Percentiles rank a stretch among this genome's conserved stretches.
Conservation (phyloP, 352 stramenopile genomes). For the Sclerospora graminicola region DNA sequence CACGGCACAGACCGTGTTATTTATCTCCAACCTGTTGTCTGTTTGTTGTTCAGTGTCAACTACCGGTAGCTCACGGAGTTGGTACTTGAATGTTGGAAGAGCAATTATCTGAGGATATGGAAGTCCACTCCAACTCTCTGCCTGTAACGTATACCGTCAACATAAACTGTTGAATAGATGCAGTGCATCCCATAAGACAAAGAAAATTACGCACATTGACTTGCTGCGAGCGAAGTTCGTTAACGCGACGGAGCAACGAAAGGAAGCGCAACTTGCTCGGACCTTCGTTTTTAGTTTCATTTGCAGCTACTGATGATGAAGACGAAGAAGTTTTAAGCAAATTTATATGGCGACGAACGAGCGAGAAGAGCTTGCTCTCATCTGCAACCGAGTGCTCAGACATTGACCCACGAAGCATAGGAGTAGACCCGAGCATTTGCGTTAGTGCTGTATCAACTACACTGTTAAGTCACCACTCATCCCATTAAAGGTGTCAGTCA, state of each 20-base stretch:
- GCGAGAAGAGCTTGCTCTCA: slow-evolving; percentile 22
- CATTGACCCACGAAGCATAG: slow-evolving; percentile 1
- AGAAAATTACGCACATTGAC: slow-evolving; percentile 31
- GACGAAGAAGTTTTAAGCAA: slow-evolving; percentile 19
- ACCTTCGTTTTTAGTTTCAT: slow-evolving; percentile 18
- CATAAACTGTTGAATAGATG: not conserved
- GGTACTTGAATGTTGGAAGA: slow-evolving; percentile 72
- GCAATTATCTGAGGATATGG: slow-evolving; percentile 77
- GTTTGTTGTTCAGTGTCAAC: slow-evolving; percentile 15
- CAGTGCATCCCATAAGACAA: not conserved
- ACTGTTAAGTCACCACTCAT: slow-evolving; percentile 6
- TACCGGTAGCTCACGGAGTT: slow-evolving; percentile 25
- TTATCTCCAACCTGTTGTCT: slow-evolving; percentile 27
- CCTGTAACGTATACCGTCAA: slow-evolving; percentile 16
- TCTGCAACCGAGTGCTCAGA: slow-evolving; percentile 6
- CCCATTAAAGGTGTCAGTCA: too few species aligned
- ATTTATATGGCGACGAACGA: slow-evolving; percentile 22
- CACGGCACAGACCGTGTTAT: slow-evolving; percentile 74
- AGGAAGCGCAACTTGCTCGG: slow-evolving; percentile 62
- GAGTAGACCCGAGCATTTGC: slow-evolving; percentile 16
- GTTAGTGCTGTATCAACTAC: slow-evolving; percentile 18
- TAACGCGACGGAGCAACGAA: slow-evolving; percentile 68
- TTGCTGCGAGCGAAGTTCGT: slow-evolving; percentile 77
- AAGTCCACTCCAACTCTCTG: slow-evolving; percentile 58
- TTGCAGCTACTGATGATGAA: not conserved